Evolutionary conservation across 176 grass and related monocot species (phyloP).

Genomic region (Oryza australiensis): DNA sequence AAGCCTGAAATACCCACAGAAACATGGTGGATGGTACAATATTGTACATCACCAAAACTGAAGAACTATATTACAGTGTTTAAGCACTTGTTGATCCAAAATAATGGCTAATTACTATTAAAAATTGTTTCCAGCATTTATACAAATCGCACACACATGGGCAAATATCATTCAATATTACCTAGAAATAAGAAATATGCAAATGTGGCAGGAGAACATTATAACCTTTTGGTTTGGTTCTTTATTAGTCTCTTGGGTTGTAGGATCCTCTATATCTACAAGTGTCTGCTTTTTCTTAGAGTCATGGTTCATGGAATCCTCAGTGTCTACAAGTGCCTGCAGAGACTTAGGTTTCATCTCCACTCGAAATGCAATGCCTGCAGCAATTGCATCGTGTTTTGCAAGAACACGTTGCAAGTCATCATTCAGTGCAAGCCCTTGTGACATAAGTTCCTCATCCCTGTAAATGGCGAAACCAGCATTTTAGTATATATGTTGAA

Average conservation of each 20-base stretch:
- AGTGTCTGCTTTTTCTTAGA: conserved; percentile 72
- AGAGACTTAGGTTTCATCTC: conserved; percentile 79
- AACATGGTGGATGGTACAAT: not conserved
- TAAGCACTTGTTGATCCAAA: not conserved
- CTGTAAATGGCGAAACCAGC: conserved; percentile 42
- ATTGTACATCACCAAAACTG: not conserved
- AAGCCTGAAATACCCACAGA: not conserved
- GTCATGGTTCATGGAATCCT: conserved; percentile 59
- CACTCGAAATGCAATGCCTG: conserved; percentile 88
- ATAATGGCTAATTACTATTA: not conserved
- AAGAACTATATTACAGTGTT: not conserved
- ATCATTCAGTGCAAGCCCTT: conserved; percentile 96
- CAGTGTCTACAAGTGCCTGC: conserved; percentile 83
- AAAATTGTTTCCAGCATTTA: conserved; percentile 15
- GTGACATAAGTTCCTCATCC: conserved; percentile 89
- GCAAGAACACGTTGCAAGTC: conserved; percentile 90
- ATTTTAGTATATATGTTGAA: conserved; percentile 25
- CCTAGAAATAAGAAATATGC: conserved; percentile 20
- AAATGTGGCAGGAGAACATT: conserved; percentile 24
- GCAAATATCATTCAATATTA: conserved; percentile 22
- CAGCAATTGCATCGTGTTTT: conserved; percentile 90
- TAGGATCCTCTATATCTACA: conserved; percentile 74
- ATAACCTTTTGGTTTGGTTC: conserved; percentile 63
- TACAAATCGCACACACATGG: not conserved
- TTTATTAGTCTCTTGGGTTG: conserved; percentile 58